Evolutionary conservation across 2,329 filamentous ascomycete species (phyloP).

Genomic region (Arachnomyces sp.): DNA sequence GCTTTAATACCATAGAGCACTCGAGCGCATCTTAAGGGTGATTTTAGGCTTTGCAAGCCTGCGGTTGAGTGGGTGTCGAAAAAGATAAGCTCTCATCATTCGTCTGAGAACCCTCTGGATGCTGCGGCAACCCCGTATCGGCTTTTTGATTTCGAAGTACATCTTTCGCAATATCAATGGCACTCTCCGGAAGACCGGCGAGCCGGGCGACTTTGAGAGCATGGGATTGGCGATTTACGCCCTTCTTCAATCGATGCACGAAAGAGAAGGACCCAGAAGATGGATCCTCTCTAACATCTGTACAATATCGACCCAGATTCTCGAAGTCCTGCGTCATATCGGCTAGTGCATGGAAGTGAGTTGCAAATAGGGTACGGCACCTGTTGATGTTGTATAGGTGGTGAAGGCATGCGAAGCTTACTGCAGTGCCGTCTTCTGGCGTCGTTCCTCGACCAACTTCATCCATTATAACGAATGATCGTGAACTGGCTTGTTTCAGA

Average conservation of each 20-base stretch:
- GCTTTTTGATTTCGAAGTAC: constrained; percentile 37
- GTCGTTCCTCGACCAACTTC: constrained; percentile 94
- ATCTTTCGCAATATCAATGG: constrained; percentile 57
- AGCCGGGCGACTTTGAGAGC: constrained; percentile 88
- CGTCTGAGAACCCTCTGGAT: too few relatives aligned
- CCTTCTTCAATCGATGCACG: constrained; percentile 69
- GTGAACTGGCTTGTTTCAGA: constrained; percentile 69
- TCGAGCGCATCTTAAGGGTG: too few relatives aligned
- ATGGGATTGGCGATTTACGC: constrained; percentile 80
- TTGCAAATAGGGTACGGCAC: constrained; percentile 81
- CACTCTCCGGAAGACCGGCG: constrained; percentile 69
- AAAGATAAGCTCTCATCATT: too few relatives aligned
- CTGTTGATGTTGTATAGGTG: constrained; percentile 71
- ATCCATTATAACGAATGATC: constrained; percentile 95
- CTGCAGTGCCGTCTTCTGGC: constrained; percentile 80
- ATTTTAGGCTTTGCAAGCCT: too few relatives aligned
- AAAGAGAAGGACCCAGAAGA: constrained; percentile 66
- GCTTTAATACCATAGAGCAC: too few relatives aligned
- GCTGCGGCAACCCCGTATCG: too few relatives aligned
- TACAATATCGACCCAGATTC: constrained; percentile 70
- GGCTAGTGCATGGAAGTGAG: constrained; percentile 80
- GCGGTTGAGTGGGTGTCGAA: too few relatives aligned
- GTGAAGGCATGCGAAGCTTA: constrained; percentile 80
- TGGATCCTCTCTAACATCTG: constrained; percentile 68
- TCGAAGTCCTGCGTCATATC: constrained; percentile 60